Evolutionary conservation across 768 basidiomycete genomes (phyloP).

Genomic region (Pisolithus tinctorius): DNA sequence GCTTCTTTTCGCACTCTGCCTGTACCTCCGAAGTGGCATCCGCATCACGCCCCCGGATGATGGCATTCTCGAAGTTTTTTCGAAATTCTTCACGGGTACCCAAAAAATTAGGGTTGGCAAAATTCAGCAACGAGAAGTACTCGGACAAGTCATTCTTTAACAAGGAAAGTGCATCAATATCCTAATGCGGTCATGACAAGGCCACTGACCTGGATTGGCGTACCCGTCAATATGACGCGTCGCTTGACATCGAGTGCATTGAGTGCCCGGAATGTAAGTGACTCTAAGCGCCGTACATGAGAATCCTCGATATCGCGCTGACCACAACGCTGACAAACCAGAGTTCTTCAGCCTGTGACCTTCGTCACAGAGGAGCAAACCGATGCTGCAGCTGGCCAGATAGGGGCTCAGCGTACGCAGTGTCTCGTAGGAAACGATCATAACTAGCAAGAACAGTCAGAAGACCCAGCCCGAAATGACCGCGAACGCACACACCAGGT

Average conservation of each 20-base stretch:
- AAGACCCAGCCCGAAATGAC: not conserved
- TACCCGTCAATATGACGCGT: conserved; percentile 90
- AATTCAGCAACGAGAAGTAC: conserved; percentile 89
- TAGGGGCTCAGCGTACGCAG: conserved; percentile 74
- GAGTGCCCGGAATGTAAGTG: conserved; percentile 80
- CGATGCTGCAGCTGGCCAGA: conserved; percentile 75
- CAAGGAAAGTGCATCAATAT: not conserved
- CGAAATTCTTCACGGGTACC: conserved; percentile 87
- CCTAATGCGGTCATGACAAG: conserved; percentile 1
- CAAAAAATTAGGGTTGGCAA: conserved; percentile 87
- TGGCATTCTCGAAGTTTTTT: conserved; percentile 91
- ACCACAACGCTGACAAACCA: conserved; percentile 39
- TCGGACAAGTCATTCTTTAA: conserved; percentile 85
- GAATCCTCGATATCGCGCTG: conserved; percentile 4
- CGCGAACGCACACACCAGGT: conserved; percentile 52
- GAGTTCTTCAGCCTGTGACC: conserved; percentile 97
- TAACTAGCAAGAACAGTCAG: conserved; percentile 46
- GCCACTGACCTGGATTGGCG: conserved; percentile 71
- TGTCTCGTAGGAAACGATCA: conserved; percentile 99
- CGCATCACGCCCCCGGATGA: conserved; percentile 86
- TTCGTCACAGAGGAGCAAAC: conserved; percentile 93
- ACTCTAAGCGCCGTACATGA: conserved; percentile 44
- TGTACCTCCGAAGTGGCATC: conserved; percentile 75
- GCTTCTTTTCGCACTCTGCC: conserved; percentile 78
- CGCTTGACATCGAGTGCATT: conserved; percentile 79